A percentile compares a stretch with the other conserved stretches of the same genome.
Evolutionary conservation across 2,329 filamentous ascomycete species (phyloP).

Genomic region (Fusarium beomiforme): DNA sequence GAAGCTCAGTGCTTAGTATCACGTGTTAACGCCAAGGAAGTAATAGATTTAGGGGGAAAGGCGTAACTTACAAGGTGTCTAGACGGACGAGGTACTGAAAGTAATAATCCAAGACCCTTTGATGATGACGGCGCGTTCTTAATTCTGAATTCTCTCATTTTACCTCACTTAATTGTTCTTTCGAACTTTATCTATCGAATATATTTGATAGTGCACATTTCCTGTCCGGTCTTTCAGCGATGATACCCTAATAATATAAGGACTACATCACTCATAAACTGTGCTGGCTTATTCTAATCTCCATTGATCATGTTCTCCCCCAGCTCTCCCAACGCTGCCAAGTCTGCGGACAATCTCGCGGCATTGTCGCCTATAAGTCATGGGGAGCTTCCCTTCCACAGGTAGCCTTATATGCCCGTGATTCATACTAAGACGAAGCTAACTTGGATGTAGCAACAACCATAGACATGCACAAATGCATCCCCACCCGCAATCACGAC

Average conservation of each 20-base stretch:
- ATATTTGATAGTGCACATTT: slow-evolving; percentile 20
- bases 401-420: slow-evolving; percentile 49
- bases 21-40: slow-evolving; percentile 27
- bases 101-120: slow-evolving; percentile 31
- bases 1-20: slow-evolving; percentile 20
- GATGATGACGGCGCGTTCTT: slow-evolving; percentile 38
- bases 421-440: slow-evolving; percentile 12
- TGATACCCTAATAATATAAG: slow-evolving; percentile 60
- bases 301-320: slow-evolving; percentile 65
- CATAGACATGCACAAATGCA: slow-evolving; percentile 57
- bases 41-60: slow-evolving; percentile 26
- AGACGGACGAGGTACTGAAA: slow-evolving; percentile 21
- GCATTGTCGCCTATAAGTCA: slow-evolving; percentile 61
- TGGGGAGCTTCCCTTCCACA: slow-evolving; percentile 68
- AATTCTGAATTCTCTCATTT: slow-evolving; percentile 19
- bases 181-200: slow-evolving; percentile 13
- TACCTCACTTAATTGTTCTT: slow-evolving; percentile 33
- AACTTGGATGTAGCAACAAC: slow-evolving; percentile 42
- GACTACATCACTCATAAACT: slow-evolving; percentile 50
- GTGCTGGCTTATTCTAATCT: slow-evolving; percentile 21
- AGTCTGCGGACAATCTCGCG: slow-evolving; percentile 73
- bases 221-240: slow-evolving; percentile 49
- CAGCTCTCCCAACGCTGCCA: slow-evolving; percentile 65
- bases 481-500: slow-evolving; percentile 64
- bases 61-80: slow-evolving; percentile 39